phyloP scores from a whole-genome alignment of 345 rosid species.

The Pistacia integerrima region DNA sequence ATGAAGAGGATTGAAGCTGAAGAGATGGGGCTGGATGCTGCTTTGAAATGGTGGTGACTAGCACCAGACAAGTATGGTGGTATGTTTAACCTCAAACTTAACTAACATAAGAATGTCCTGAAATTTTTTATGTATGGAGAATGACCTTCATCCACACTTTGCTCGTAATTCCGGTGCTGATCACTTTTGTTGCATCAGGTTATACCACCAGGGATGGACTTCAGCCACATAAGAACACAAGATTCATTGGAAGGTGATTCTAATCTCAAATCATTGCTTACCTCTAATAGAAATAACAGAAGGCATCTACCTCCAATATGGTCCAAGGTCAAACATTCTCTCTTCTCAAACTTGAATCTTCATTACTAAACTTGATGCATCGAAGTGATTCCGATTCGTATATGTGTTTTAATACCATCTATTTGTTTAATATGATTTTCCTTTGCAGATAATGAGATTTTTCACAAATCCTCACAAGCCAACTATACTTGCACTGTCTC shows the following conservation, averaged over 20 bases:
- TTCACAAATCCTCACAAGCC: constrained; percentile 95
- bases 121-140: background rate
- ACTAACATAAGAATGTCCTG: background rate
- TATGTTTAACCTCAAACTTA: constrained; percentile 21
- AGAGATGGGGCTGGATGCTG: constrained; percentile 60
- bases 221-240: constrained; percentile 55
- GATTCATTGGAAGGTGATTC: constrained; percentile 55
- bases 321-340: constrained; percentile 60
- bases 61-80: constrained; percentile 80
- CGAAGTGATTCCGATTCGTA: too few species aligned
- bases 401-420: too few species aligned
- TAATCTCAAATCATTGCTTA: constrained; percentile 57
- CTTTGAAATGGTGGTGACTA: constrained; percentile 72
- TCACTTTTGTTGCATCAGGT: constrained; percentile 35
- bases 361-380: too few species aligned
- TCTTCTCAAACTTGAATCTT: constrained; percentile 4
- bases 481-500: constrained; percentile 82
- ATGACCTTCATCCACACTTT: too few species aligned
- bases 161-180: background rate
- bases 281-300: constrained; percentile 59
- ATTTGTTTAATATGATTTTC: constrained; percentile 10
- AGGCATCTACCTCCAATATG: constrained; percentile 78
- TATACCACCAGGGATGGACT: constrained; percentile 77
- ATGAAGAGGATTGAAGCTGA: constrained; percentile 66
- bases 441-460: constrained; percentile 76